Evolutionary conservation across 805 yeast species (phyloP).

Genomic region (Huiozyma sinensis): DNA sequence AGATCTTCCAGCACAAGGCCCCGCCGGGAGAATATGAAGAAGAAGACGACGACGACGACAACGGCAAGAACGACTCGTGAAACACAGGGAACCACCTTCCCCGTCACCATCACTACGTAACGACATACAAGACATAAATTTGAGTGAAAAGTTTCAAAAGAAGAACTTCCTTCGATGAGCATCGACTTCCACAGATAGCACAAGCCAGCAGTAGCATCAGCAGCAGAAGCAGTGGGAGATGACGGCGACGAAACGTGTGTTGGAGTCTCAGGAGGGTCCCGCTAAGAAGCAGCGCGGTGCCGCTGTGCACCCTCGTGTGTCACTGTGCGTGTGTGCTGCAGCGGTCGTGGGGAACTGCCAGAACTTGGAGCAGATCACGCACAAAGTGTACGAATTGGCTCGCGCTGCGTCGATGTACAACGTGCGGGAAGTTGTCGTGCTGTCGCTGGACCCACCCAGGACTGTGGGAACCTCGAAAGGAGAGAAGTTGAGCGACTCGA

Average conservation of each 20-base stretch:
- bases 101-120: neutral
- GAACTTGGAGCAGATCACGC: slow-evolving; percentile 64
- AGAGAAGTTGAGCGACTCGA: slow-evolving; percentile 26
- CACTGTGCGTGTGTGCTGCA: slow-evolving; percentile 57
- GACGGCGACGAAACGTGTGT: too few species aligned
- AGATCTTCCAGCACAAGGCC: slow-evolving; percentile 26
- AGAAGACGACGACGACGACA: slow-evolving; percentile 2
- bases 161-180: too few species aligned
- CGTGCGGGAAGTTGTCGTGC: slow-evolving; percentile 63
- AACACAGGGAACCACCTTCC: neutral
- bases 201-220: too few species aligned
- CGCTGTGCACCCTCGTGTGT: neutral
- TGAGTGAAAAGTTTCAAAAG: too few species aligned
- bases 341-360: slow-evolving; percentile 49
- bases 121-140: too few species aligned
- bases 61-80: neutral
- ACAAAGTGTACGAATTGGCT: slow-evolving; percentile 68
- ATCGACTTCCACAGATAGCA: too few species aligned
- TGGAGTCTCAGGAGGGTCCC: neutral
- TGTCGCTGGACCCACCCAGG: slow-evolving; percentile 15
- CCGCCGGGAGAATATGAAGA: slow-evolving; percentile 17
- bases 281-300: neutral
- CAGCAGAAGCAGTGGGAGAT: too few species aligned
- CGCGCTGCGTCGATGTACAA: slow-evolving; percentile 58
- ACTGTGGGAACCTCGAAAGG: slow-evolving; percentile 34